A percentile compares a stretch with the other conserved stretches of the same genome.
phyloP scores from a whole-genome alignment of 2,329 filamentous ascomycete species.

The Sporothrix schenckii region DNA sequence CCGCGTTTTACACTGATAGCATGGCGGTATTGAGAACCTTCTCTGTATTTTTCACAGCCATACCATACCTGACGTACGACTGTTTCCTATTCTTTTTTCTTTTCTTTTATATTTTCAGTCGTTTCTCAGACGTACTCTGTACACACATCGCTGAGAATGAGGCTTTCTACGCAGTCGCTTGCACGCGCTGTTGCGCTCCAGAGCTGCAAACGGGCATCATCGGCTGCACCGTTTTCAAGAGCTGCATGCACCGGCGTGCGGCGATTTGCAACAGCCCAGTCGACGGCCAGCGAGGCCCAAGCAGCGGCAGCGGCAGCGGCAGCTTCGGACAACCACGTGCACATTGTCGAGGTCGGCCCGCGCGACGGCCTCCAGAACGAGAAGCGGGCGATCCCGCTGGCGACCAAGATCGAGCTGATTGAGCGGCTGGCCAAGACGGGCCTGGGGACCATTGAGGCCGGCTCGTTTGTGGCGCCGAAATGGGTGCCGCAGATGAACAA shows the following conservation, averaged over 20 bases:
- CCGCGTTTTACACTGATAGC: slow-evolving; percentile 11
- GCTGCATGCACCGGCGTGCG: neutral
- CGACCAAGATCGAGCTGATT: slow-evolving; percentile 77
- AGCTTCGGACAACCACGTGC: slow-evolving; percentile 30
- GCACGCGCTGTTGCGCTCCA: slow-evolving; percentile 16
- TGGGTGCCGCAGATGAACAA: slow-evolving; percentile 88
- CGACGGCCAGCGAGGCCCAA: slow-evolving; percentile 16
- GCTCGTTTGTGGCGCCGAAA: slow-evolving; percentile 80
- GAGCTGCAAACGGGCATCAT: slow-evolving; percentile 12
- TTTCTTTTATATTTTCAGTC: neutral
- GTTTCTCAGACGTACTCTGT: neutral
- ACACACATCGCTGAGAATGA: neutral
- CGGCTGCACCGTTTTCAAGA: neutral
- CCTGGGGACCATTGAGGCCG: slow-evolving; percentile 74
- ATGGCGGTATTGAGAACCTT: slow-evolving; percentile 2
- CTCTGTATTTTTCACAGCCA: neutral
- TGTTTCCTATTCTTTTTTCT: neutral
- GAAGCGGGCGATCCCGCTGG: slow-evolving; percentile 68
- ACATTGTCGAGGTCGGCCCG: slow-evolving; percentile 79
- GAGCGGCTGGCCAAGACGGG: slow-evolving; percentile 69
- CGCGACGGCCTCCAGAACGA: slow-evolving; percentile 88
- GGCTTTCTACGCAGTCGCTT: slow-evolving; percentile 14
- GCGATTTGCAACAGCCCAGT: slow-evolving; percentile 27
- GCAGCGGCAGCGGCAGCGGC: neutral
- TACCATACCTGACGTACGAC: neutral